Percentiles rank a stretch among this genome's conserved stretches.
phyloP scores from a whole-genome alignment of 2,329 filamentous ascomycete species.

The Arthrinium phaeospermum region DNA sequence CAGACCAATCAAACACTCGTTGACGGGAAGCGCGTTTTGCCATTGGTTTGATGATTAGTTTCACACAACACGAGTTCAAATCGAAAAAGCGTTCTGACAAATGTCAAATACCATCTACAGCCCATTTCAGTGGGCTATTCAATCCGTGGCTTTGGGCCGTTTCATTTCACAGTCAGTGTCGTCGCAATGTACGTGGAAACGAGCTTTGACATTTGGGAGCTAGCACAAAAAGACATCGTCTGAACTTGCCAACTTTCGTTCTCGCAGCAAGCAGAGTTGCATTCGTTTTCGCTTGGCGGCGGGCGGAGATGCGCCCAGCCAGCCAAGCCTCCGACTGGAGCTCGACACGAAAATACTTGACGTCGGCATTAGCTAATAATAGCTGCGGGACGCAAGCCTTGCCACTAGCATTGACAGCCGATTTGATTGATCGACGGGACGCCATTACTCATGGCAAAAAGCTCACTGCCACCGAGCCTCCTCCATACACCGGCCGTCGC shows the following conservation, averaged over 20 bases:
- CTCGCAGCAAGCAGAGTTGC: background rate
- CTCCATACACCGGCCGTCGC: background rate
- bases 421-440: background rate
- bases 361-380: constrained; percentile 2
- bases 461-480: background rate
- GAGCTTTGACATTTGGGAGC: background rate
- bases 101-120: background rate
- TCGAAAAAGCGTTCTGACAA: background rate
- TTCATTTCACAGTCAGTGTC: background rate
- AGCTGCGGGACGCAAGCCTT: background rate
- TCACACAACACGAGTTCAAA: too few relatives aligned
- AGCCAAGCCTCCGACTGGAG: background rate
- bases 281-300: background rate
- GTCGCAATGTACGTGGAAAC: background rate
- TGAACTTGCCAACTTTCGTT: background rate
- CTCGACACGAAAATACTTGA: background rate
- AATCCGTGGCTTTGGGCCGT: background rate
- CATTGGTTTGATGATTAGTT: too few relatives aligned
- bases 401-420: background rate
- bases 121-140: background rate
- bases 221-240: background rate
- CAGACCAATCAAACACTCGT: background rate
- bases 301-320: background rate
- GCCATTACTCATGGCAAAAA: background rate
- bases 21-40: background rate